Evolutionary conservation across 2,329 filamentous ascomycete species (phyloP).

Genomic region (Aspergillus novoparasiticus): DNA sequence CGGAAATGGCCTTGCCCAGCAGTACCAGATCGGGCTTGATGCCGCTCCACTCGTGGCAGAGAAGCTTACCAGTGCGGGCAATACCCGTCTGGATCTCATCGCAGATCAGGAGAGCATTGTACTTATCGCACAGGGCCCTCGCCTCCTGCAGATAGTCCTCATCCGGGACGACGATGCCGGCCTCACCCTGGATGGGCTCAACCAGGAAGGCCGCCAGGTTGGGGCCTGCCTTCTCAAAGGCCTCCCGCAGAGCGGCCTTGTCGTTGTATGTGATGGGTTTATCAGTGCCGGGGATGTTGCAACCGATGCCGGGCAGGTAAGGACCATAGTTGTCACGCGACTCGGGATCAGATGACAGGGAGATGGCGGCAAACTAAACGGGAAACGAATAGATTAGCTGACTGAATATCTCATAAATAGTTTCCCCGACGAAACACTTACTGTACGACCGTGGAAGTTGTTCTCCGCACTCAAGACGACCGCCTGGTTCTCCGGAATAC

Average conservation of each 20-base stretch:
- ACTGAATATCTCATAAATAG: not conserved
- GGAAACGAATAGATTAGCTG: not conserved
- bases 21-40: conserved; percentile 95
- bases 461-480: conserved; percentile 81
- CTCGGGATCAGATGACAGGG: conserved; percentile 92
- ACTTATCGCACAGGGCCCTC: conserved; percentile 83
- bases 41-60: conserved; percentile 91
- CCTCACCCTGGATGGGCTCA: conserved; percentile 96
- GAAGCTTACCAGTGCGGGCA: conserved; percentile 87
- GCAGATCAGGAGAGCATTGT: conserved; percentile 94
- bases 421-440: conserved; percentile 50
- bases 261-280: conserved; percentile 85
- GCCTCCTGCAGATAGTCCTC: conserved; percentile 82
- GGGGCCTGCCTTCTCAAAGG: conserved; percentile 76
- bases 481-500: conserved; percentile 80
- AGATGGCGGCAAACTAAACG: conserved; percentile 83
- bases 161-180: conserved; percentile 92
- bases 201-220: conserved; percentile 91
- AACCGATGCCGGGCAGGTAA: conserved; percentile 86
- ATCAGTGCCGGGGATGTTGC: conserved; percentile 72
- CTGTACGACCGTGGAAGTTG: conserved; percentile 96
- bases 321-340: conserved; percentile 96
- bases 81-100: conserved; percentile 99
- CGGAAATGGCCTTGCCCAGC: conserved; percentile 95
- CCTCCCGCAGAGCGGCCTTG: conserved; percentile 75